Percentiles rank a stretch among this genome's conserved stretches.
Conservation (phyloP, 2,329 filamentous ascomycete genomes). For the Colletotrichum somersetense region DNA sequence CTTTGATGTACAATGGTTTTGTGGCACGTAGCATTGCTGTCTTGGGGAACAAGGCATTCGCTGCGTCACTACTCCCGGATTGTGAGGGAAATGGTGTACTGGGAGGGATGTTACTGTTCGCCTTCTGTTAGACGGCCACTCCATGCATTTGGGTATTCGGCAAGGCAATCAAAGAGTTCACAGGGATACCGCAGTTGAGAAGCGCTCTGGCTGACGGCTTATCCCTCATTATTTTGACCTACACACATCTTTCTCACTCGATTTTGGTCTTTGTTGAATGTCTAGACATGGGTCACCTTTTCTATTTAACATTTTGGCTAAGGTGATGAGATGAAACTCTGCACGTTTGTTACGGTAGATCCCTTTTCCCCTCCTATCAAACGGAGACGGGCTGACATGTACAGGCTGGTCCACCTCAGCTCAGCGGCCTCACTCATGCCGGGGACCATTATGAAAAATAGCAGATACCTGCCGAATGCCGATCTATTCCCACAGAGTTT, state of each 20-base stretch:
- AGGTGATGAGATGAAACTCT: slow-evolving; percentile 37
- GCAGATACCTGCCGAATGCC: not conserved
- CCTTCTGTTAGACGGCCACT: slow-evolving; percentile 33
- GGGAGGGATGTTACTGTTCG: slow-evolving; percentile 20
- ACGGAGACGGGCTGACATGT: slow-evolving; percentile 21
- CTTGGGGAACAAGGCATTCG: slow-evolving; percentile 15
- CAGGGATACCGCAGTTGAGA: slow-evolving; percentile 34
- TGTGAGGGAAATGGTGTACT: slow-evolving; percentile 29
- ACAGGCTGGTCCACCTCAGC: slow-evolving; percentile 17
- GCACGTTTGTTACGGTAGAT: slow-evolving; percentile 29
- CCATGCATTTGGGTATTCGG: slow-evolving; percentile 37
- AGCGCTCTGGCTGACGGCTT: slow-evolving; percentile 38
- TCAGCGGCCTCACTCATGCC: slow-evolving; percentile 21
- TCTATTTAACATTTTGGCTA: slow-evolving; percentile 24
- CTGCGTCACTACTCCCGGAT: slow-evolving; percentile 18
- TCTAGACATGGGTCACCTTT: slow-evolving; percentile 21
- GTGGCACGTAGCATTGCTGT: slow-evolving; percentile 15
- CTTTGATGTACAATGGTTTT: slow-evolving; percentile 31
- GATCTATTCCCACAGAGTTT: slow-evolving; percentile 3
- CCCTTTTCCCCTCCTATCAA: not conserved
- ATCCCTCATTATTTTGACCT: slow-evolving; percentile 25
- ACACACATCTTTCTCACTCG: slow-evolving; percentile 3
- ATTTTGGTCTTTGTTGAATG: not conserved
- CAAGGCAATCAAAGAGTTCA: slow-evolving; percentile 39
- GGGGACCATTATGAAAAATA: not conserved